Conservation (phyloP, 1,284 basidiomycete genomes). For the Leccinum huronense region DNA sequence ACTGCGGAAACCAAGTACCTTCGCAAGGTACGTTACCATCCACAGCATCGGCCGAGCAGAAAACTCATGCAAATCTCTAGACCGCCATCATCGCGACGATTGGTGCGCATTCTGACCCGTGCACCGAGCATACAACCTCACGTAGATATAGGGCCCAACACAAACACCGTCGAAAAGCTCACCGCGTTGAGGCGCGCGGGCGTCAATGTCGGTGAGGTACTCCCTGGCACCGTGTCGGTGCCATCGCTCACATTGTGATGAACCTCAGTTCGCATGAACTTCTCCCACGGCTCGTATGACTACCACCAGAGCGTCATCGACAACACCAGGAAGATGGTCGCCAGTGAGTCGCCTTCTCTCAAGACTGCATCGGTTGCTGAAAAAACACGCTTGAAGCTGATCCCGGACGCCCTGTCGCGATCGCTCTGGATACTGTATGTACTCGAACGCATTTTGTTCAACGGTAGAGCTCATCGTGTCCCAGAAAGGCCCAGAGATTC, state of each 20-base stretch:
- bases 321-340: conserved; percentile 86
- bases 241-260: conserved; percentile 14
- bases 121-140: conserved; percentile 16
- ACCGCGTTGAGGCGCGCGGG: conserved; percentile 80
- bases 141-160: conserved; percentile 73
- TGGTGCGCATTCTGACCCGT: conserved; percentile 48
- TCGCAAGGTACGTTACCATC: conserved; percentile 68
- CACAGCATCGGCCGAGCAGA: background rate
- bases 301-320: conserved; percentile 98
- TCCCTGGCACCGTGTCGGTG: conserved; percentile 9
- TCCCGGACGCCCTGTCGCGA: conserved; percentile 89
- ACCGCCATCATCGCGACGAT: conserved; percentile 97
- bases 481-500: conserved; percentile 99
- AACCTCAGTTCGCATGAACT: conserved; percentile 91
- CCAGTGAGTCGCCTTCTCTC: conserved; percentile 46
- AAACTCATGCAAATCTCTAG: conserved; percentile 42
- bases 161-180: conserved; percentile 86
- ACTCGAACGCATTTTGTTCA: conserved; percentile 7
- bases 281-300: conserved; percentile 94
- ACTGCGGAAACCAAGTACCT: conserved; percentile 78
- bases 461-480: conserved; percentile 16
- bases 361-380: conserved; percentile 14
- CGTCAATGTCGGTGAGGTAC: conserved; percentile 87
- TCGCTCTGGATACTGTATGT: conserved; percentile 92
- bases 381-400: conserved; percentile 35